Evolutionary conservation across 495 filamentous ascomycete genomes (phyloP), one percentile per base, ranked within the genome.

Genomic region (Neurospora sp.): DNA sequence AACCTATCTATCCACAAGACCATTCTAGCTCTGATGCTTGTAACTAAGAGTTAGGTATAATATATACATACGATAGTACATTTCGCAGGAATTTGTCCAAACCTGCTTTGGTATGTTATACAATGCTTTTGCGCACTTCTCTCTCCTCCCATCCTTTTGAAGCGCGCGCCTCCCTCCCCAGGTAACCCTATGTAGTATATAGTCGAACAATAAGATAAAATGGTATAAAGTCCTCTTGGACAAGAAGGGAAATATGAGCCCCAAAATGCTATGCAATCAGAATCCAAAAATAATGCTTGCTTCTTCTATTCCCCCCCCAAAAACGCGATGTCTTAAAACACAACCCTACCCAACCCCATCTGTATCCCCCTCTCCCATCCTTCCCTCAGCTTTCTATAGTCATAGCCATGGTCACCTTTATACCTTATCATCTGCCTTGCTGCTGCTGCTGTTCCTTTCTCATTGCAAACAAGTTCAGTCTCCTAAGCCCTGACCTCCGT

Each of bases 401-500:
- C 53, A 61, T 61, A 61, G 22, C 53, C 53, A 61, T 61, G 53
- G 22, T 61, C 22, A 61, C 22, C 53, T 61, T 61, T 61, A 61
- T 61, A 61, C 53, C 53, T 61, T 14, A 16, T 61, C 5, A 9
- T 31, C 14, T 31, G 53, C 53, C 14, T 61, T 61, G 31, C 53
- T 53, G 1, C 11, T 46, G n/a, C n/a, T 46, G 44, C 8, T 53
- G 9, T 31, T 35, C 27, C 27, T 37, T 66, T 37, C 12, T 66
- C 7, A 35, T 66, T 14, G 18, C 53, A 66, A 66, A 66, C 14
- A 66, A 35, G 53, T 35, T 66, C 53, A 66, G 53, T 66, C 53
- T 66, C 53, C 53, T 66, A 66, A 35, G 53, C 53, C 73, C 74
- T 74, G 44, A 78, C 77, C 68, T 74, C 71, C 22, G 73, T 72